Evolutionary conservation across 148 eudicot genomes (phyloP).

Genomic region (Rhododendron simsii): DNA sequence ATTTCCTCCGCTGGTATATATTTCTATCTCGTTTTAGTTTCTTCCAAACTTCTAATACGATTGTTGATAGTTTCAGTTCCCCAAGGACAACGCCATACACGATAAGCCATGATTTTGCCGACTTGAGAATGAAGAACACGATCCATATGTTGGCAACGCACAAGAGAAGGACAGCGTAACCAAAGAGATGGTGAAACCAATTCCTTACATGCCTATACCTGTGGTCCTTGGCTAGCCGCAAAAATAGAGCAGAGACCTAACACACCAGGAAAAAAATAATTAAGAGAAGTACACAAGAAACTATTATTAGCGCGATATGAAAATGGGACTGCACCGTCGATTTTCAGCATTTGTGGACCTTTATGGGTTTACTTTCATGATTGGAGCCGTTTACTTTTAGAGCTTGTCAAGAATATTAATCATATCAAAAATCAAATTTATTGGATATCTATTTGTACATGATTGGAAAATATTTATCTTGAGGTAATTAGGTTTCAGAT

Average conservation of each 20-base stretch:
- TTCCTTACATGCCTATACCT: background rate
- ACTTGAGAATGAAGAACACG: background rate
- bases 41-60: background rate
- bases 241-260: background rate
- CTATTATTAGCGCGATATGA: background rate
- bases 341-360: background rate
- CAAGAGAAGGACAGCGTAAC: background rate
- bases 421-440: too few relatives aligned
- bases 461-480: too few relatives aligned
- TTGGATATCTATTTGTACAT: too few relatives aligned
- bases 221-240: background rate
- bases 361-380: background rate
- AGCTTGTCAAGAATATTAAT: background rate
- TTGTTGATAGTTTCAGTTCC: background rate
- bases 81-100: conserved; percentile 3
- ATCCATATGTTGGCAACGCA: background rate
- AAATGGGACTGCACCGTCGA: too few relatives aligned
- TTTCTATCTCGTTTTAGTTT: background rate
- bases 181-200: background rate
- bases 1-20: background rate
- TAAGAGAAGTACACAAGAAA: background rate
- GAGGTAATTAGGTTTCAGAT: too few relatives aligned
- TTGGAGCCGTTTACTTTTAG: background rate
- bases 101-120: background rate
- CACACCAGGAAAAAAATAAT: too few relatives aligned